Evolutionary conservation across 2,329 filamentous ascomycete species (phyloP).

Genomic region (Harringtonia aguacate): DNA sequence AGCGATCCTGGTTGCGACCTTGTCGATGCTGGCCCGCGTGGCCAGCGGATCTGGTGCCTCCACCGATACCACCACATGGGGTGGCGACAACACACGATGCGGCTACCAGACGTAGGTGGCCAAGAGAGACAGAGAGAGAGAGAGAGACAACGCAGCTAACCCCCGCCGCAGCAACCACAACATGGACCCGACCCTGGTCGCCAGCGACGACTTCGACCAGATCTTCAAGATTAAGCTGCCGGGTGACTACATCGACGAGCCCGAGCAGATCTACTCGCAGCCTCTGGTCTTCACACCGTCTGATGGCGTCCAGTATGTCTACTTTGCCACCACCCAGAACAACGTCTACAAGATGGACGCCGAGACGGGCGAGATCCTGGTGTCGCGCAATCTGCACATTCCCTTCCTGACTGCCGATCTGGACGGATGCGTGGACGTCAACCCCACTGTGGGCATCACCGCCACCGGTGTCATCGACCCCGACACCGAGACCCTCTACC

Average conservation of each 20-base stretch:
- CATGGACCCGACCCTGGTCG: slow-evolving; percentile 49
- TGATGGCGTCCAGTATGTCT: slow-evolving; percentile 31
- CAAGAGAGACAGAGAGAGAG: too few relatives aligned
- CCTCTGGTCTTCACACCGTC: slow-evolving; percentile 35
- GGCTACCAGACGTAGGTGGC: slow-evolving; percentile 39
- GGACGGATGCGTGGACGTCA: slow-evolving; percentile 35
- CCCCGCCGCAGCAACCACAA: slow-evolving; percentile 38
- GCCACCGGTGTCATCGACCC: slow-evolving; percentile 41
- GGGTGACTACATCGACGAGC: slow-evolving; percentile 35
- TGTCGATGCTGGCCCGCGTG: slow-evolving; percentile 22
- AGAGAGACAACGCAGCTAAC: slow-evolving; percentile 4
- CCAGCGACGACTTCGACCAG: slow-evolving; percentile 42
- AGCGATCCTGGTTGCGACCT: slow-evolving; percentile 4
- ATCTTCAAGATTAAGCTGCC: slow-evolving; percentile 41
- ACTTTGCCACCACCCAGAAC: slow-evolving; percentile 38
- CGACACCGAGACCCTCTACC: slow-evolving; percentile 34
- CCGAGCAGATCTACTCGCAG: slow-evolving; percentile 42
- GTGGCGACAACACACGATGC: slow-evolving; percentile 41
- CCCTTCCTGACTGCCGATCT: slow-evolving; percentile 35
- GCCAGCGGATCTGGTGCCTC: slow-evolving; percentile 23
- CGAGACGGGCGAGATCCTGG: slow-evolving; percentile 30
- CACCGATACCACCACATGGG: slow-evolving; percentile 51
- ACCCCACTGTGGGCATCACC: slow-evolving; percentile 34
- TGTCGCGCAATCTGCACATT: slow-evolving; percentile 28
- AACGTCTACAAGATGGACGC: slow-evolving; percentile 38